phyloP scores from a whole-genome alignment of 768 basidiomycete species.

The Lyophyllum decastes region DNA sequence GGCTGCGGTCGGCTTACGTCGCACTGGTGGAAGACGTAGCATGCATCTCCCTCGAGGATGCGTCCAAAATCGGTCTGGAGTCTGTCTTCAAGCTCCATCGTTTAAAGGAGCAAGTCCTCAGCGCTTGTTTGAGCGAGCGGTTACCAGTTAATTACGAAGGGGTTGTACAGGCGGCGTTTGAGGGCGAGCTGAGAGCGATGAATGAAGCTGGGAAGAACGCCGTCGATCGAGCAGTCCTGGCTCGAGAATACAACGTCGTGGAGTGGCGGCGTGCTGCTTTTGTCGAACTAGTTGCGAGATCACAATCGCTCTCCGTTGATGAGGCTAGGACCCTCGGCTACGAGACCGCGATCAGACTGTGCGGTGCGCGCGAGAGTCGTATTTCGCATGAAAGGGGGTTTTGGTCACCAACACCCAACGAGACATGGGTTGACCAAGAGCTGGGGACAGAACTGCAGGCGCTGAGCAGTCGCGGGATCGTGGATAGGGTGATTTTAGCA shows the following conservation, averaged over 20 bases:
- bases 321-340: conserved; percentile 10
- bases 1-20: conserved; percentile 11
- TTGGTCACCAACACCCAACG: too few relatives aligned
- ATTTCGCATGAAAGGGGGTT: neutral
- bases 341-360: conserved; percentile 8
- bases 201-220: neutral
- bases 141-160: neutral
- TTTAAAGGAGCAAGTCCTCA: neutral
- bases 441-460: neutral
- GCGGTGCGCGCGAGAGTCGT: conserved; percentile 1
- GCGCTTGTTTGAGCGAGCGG: too few relatives aligned
- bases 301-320: neutral
- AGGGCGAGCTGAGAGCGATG: neutral
- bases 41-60: neutral
- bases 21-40: neutral
- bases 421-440: neutral
- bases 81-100: conserved; percentile 8
- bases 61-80: conserved; percentile 2
- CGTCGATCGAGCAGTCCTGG: conserved; percentile 1
- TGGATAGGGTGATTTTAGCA: conserved; percentile 5
- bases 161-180: neutral
- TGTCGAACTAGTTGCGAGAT: neutral
- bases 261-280: conserved; percentile 11
- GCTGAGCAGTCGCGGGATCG: neutral
- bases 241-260: conserved; percentile 1